Conservation (phyloP, 495 filamentous ascomycete species). For the Alectoria sarmentosa region DNA sequence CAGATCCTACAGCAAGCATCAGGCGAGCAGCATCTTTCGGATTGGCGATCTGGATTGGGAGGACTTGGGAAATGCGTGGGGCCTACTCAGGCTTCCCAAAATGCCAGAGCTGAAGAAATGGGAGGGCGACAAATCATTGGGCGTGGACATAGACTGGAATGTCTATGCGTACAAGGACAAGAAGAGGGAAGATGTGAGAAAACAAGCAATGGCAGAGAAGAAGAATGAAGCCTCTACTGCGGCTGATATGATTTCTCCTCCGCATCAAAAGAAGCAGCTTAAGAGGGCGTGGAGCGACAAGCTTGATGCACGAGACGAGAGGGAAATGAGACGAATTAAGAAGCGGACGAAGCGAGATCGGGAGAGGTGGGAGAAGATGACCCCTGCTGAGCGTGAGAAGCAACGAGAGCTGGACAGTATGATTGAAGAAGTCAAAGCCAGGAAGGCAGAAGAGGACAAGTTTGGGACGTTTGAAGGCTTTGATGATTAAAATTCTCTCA, state of each 20-base stretch:
- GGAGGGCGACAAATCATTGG: conserved; percentile 55
- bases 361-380: conserved; percentile 61
- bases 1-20: conserved; percentile 82
- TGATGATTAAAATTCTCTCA: background rate
- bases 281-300: conserved; percentile 80
- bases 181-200: conserved; percentile 62
- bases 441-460: conserved; percentile 29
- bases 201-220: conserved; percentile 44
- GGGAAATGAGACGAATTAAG: conserved; percentile 61
- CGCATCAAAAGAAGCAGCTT: conserved; percentile 39
- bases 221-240: conserved; percentile 28
- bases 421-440: conserved; percentile 59
- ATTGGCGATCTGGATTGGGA: conserved; percentile 76
- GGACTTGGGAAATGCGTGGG: conserved; percentile 74
- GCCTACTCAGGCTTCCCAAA: conserved; percentile 75
- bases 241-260: conserved; percentile 33
- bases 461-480: conserved; percentile 27
- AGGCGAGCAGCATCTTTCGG: conserved; percentile 86
- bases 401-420: conserved; percentile 63
- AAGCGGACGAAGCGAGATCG: conserved; percentile 66
- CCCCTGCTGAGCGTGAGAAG: conserved; percentile 62
- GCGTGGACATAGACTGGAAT: conserved; percentile 53
- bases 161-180: conserved; percentile 71
- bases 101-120: conserved; percentile 85
- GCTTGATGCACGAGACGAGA: conserved; percentile 58